Percentiles rank a stretch among this genome's conserved stretches.
Evolutionary conservation across 106 monocot species (phyloP).

Genomic region (Amphibolis antarctica): DNA sequence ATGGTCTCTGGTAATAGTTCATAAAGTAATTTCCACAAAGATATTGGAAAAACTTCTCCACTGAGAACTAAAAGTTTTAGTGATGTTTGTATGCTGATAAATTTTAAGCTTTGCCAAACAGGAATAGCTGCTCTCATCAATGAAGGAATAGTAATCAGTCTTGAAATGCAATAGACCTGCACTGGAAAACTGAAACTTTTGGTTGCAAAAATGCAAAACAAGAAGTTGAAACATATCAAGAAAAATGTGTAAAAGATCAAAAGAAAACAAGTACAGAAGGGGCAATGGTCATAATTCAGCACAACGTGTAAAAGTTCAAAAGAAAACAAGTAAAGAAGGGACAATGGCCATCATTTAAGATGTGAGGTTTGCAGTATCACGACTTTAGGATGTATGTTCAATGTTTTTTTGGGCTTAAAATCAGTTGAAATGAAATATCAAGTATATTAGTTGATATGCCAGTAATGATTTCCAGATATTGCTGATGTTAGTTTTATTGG

Average conservation of each 20-base stretch:
- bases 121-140: conserved; percentile 45
- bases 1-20: conserved; percentile 51
- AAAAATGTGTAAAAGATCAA: not conserved
- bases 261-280: not conserved
- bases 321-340: not conserved
- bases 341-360: not conserved
- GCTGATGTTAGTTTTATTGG: too few relatives aligned
- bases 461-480: too few relatives aligned
- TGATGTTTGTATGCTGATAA: conserved; percentile 19
- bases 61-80: conserved; percentile 75
- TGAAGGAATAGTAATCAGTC: conserved; percentile 65
- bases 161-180: conserved; percentile 73
- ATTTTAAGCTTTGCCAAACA: conserved; percentile 17
- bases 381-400: too few relatives aligned
- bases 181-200: conserved; percentile 9
- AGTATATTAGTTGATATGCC: too few relatives aligned
- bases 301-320: not conserved
- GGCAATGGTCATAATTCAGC: not conserved
- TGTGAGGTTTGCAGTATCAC: too few relatives aligned
- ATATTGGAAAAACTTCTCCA: conserved; percentile 63
- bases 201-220: not conserved
- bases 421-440: too few relatives aligned
- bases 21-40: conserved; percentile 52
- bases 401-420: too few relatives aligned
- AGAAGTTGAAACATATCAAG: not conserved